phyloP scores from a whole-genome alignment of 2,329 filamentous ascomycete species.

The Fusarium siculi region DNA sequence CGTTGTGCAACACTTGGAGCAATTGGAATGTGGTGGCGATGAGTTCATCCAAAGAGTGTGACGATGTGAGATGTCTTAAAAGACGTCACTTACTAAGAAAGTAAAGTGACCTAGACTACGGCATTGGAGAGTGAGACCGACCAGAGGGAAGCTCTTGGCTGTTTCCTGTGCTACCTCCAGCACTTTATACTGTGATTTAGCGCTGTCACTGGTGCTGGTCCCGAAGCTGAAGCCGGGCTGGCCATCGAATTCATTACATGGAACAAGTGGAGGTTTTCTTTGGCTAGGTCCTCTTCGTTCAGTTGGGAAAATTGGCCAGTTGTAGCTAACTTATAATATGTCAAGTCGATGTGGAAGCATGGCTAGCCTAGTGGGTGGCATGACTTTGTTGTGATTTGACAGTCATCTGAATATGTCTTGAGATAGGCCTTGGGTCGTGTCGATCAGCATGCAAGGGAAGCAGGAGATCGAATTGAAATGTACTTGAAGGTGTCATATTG shows the following conservation, averaged over 20 bases:
- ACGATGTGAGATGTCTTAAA: slow-evolving; percentile 14
- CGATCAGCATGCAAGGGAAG: slow-evolving; percentile 36
- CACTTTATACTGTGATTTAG: slow-evolving; percentile 4
- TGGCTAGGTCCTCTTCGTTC: not conserved
- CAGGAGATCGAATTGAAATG: slow-evolving; percentile 5
- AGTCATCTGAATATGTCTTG: slow-evolving; percentile 6
- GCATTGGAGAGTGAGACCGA: slow-evolving; percentile 3
- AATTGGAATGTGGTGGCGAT: slow-evolving; percentile 37
- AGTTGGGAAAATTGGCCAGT: slow-evolving; percentile 3
- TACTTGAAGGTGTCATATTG: slow-evolving; percentile 1
- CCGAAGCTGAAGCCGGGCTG: slow-evolving; percentile 6
- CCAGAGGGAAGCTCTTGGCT: slow-evolving; percentile 11
- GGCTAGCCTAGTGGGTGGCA: not conserved
- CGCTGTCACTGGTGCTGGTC: not conserved
- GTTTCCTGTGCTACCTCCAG: not conserved
- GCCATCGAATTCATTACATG: not conserved
- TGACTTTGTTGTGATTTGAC: slow-evolving; percentile 30
- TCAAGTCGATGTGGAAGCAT: not conserved
- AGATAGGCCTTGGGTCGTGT: slow-evolving; percentile 11
- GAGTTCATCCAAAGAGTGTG: slow-evolving; percentile 4
- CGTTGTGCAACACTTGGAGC: slow-evolving; percentile 26
- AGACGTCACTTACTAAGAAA: slow-evolving; percentile 30
- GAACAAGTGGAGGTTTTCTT: slow-evolving; percentile 2
- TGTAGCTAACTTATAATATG: not conserved
- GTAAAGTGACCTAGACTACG: not conserved